Evolutionary conservation across 2,329 filamentous ascomycete genomes (phyloP), one percentile per base, ranked within the genome.

Genomic region (Dryadomyces sulphureus): DNA sequence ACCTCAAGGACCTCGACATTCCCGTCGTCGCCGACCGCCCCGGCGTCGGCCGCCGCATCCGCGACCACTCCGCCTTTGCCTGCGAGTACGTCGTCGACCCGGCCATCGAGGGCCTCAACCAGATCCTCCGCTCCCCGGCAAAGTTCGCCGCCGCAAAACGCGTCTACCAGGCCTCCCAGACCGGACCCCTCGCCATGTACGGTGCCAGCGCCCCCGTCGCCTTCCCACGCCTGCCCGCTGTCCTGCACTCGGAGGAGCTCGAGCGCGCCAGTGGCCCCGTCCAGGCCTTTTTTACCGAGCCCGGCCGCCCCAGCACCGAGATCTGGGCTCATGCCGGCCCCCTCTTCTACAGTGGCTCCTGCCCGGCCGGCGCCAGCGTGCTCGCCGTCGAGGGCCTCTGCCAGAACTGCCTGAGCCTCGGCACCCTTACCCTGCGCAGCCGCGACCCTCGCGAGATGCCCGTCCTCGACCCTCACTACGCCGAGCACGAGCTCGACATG

Each of bases 21-120:
- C 59, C 64, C 64, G 50, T 60, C 2, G 45, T 64, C 3, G 54
- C 61, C 5, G 55, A 65, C 34, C 56, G 57, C 16, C 59, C 61
- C 1, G 54, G 57, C 32, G 65, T 67, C 5, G 65, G 65, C 2
- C 62, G 64, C 51, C 62, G 62, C 38, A 50, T 65, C 5, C 58
- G 67, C n/a, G 59, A 65, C 45, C 61, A 64, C 47, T 43, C 54
- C 38, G 34, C 48, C 32, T 47, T 55, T 49, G 22, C 42, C 19
- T 40, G 44, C 36, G 45, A 47, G 21, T 45, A 45, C 27, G 12
- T 41, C 9, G 25, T 45, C 16, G 35, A 39, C 16, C 27, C 38
- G 9, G 9, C 25, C n/a, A 34, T 45, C n/a, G 25, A 7, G 24
- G 44, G 44, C 8, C 44, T 41, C 38, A 45, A 45, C 30, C 27